These are phyloP conservation scores for Colletotrichum lupini DNA, from an alignment of 2,329 filamentous ascomycete genomes.

Conservation along the genomic window DNA sequence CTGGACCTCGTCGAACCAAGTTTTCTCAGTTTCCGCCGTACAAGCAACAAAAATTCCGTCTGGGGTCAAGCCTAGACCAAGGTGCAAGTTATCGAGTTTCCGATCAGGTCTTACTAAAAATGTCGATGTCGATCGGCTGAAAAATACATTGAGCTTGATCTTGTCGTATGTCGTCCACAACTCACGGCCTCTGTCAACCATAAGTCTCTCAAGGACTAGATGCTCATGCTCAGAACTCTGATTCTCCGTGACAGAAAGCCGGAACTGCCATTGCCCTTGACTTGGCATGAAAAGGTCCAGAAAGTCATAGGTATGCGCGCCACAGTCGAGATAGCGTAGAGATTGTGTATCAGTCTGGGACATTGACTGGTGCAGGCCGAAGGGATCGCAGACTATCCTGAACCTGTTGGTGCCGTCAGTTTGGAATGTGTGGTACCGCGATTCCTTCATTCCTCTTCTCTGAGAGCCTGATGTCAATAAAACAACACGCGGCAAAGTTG, in stretches of 20 bases:
- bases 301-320: neutral
- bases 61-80: neutral
- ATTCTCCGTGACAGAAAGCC: neutral
- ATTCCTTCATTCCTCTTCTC: no score
- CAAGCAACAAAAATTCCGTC: neutral
- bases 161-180: no score
- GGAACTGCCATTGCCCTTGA: neutral
- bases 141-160: neutral
- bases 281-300: neutral
- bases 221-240: neutral
- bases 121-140: neutral
- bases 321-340: neutral
- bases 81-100: neutral
- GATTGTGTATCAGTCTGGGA: no score
- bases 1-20: neutral
- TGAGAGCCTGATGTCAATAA: no score
- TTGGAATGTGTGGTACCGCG: no score
- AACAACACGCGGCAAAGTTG: no score
- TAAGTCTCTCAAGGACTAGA: neutral
- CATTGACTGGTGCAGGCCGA: neutral
- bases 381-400: constrained; percentile 1
- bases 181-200: neutral
- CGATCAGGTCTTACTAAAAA: neutral
- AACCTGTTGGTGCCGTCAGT: neutral
- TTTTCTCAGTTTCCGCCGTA: neutral